Conservation (phyloP, 768 basidiomycete genomes). For the Russula griseocarnosa region DNA sequence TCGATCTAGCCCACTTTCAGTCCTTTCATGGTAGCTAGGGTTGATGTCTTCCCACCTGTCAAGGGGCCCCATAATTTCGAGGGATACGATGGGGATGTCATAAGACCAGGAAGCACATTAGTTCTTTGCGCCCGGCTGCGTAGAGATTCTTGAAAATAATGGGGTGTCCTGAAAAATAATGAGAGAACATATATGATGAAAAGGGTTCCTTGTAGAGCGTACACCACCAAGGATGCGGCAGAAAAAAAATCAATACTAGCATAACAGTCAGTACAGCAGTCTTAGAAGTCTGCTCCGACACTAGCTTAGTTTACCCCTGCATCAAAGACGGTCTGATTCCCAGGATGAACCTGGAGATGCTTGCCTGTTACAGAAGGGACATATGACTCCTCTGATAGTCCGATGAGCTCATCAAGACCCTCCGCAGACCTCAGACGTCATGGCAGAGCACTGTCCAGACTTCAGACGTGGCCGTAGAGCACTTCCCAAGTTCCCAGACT, state of each 20-base stretch:
- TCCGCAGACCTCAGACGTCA: too few species aligned
- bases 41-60: background rate
- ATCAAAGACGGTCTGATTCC: conserved; percentile 65
- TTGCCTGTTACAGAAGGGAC: conserved; percentile 65
- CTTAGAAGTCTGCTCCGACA: background rate
- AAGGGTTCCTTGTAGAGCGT: too few species aligned
- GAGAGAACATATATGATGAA: too few species aligned
- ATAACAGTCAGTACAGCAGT: conserved; percentile 9
- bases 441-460: too few species aligned
- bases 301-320: conserved; percentile 53
- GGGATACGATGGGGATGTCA: too few species aligned
- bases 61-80: background rate
- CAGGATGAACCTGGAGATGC: conserved; percentile 47
- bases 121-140: conserved; percentile 1
- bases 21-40: background rate
- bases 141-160: too few species aligned
- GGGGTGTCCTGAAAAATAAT: too few species aligned
- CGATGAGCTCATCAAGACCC: conserved; percentile 83
- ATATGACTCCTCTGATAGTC: conserved; percentile 74
- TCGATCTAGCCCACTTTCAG: background rate
- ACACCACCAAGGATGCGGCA: background rate
- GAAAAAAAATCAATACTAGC: conserved; percentile 5
- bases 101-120: background rate
- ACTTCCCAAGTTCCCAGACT: too few species aligned
- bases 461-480: too few species aligned